A percentile compares a stretch with the other conserved stretches of the same genome.
phyloP scores from a whole-genome alignment of 139 green algal species.

The Coelastrella sp. region DNA sequence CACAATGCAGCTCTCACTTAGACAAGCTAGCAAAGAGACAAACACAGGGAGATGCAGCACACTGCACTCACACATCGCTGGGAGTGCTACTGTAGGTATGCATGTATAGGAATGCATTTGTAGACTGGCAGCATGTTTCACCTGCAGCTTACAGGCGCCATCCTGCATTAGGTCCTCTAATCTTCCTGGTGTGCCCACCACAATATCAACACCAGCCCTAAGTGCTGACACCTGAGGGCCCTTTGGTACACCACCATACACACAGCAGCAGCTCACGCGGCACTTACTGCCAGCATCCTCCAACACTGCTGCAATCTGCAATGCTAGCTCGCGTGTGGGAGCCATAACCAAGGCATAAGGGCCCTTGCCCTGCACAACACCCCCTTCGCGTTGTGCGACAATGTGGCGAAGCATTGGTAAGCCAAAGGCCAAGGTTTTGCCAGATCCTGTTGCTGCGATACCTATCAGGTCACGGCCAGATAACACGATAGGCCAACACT shows the following conservation, averaged over 20 bases:
- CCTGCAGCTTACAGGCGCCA: conserved; percentile 62
- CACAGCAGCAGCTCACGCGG: conserved; percentile 73
- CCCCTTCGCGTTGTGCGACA: conserved; percentile 63
- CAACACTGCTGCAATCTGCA: conserved; percentile 86
- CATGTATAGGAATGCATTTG: no score
- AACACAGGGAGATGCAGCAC: no score
- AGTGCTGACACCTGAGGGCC: conserved; percentile 69
- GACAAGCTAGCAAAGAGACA: no score
- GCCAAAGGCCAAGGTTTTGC: conserved; percentile 86
- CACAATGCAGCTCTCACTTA: no score
- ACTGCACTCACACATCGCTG: no score
- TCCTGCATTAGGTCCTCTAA: conserved; percentile 94
- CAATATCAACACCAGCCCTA: conserved; percentile 64
- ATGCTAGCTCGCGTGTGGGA: conserved; percentile 93
- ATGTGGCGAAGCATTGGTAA: conserved; percentile 88
- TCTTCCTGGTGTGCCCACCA: conserved; percentile 92
- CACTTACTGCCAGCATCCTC: conserved; percentile 71
- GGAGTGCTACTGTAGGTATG: no score
- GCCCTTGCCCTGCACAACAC: conserved; percentile 38
- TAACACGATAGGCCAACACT: conserved; percentile 88
- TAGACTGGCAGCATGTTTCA: no score
- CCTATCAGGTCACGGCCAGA: conserved; percentile 87
- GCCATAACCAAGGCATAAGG: conserved; percentile 85
- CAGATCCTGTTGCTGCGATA: conserved; percentile 88
- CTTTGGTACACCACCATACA: conserved; percentile 96